Percentiles rank a stretch among this genome's conserved stretches.
phyloP scores from a whole-genome alignment of 495 filamentous ascomycete genomes.

The Neurospora sp. region DNA sequence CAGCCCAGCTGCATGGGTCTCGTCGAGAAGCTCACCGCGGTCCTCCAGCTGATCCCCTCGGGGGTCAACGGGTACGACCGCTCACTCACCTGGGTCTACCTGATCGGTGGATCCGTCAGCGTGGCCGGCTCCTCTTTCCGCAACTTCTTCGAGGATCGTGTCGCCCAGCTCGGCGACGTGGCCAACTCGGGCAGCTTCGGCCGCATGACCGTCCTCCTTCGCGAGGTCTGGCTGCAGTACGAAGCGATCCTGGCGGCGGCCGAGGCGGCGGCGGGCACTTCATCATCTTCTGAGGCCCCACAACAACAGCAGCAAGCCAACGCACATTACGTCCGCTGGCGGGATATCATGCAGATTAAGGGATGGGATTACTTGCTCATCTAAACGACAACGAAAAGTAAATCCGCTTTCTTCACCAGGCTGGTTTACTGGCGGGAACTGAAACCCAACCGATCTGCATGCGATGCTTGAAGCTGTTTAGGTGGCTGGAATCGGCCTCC shows the following conservation, averaged over 20 bases:
- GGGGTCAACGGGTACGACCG: constrained; percentile 80
- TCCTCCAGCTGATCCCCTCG: constrained; percentile 68
- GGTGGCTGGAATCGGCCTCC: constrained; percentile 16
- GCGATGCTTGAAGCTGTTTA: constrained; percentile 2
- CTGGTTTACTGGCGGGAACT: constrained; percentile 19
- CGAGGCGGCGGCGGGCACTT: constrained; percentile 27
- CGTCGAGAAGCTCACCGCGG: constrained; percentile 58
- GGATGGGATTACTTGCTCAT: constrained; percentile 90
- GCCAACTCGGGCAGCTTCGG: constrained; percentile 75
- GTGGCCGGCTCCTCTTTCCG: constrained; percentile 62
- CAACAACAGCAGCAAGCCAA: constrained; percentile 21
- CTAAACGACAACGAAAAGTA: constrained; percentile 27
- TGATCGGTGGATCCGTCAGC: constrained; percentile 72
- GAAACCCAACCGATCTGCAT: constrained; percentile 18
- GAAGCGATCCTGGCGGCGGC: constrained; percentile 38
- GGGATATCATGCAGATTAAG: constrained; percentile 87
- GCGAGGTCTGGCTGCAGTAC: constrained; percentile 70
- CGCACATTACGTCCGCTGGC: constrained; percentile 68
- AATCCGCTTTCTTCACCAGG: constrained; percentile 20
- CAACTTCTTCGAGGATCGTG: constrained; percentile 59
- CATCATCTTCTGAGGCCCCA: constrained; percentile 24
- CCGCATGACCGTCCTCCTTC: constrained; percentile 64
- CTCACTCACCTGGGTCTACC: constrained; percentile 83
- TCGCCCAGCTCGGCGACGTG: constrained; percentile 58
- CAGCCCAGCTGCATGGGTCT: constrained; percentile 62